Conservation (phyloP, 805 yeast genomes). For the Ogataea naganishii region DNA sequence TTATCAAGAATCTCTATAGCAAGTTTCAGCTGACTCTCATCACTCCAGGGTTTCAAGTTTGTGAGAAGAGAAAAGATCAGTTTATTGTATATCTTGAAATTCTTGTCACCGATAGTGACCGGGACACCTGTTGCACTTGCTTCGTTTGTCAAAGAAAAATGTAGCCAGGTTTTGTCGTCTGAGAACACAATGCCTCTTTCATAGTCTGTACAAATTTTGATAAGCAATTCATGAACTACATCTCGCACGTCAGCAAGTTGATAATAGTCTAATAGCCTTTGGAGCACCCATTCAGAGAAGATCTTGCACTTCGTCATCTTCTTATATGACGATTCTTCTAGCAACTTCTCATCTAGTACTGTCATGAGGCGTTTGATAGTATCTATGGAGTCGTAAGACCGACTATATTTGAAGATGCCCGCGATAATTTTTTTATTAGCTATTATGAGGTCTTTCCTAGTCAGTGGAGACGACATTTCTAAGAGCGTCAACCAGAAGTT, state of each 20-base stretch:
- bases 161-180: conserved; percentile 45
- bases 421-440: conserved; percentile 51
- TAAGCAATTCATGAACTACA: conserved; percentile 37
- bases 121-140: conserved; percentile 20
- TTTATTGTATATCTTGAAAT: conserved; percentile 59
- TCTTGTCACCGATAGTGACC: conserved; percentile 37
- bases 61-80: conserved; percentile 54
- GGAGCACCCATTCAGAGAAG: conserved; percentile 68
- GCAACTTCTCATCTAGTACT: conserved; percentile 40
- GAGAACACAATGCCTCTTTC: conserved; percentile 37
- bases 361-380: conserved; percentile 31
- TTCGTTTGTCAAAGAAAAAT: conserved; percentile 9
- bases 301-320: conserved; percentile 66
- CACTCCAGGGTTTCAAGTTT: conserved; percentile 75
- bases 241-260: conserved; percentile 24
- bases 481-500: conserved; percentile 52
- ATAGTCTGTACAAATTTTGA: conserved; percentile 39
- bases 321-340: conserved; percentile 52
- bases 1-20: conserved; percentile 38
- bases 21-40: conserved; percentile 50
- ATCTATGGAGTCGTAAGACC: conserved; percentile 41
- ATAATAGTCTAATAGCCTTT: conserved; percentile 46
- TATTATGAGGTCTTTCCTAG: conserved; percentile 55
- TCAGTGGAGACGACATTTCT: conserved; percentile 37
- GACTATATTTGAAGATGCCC: conserved; percentile 58